These are phyloP conservation scores for Trypanosoma rangeli DNA, from an alignment of 208 protist species.

Conservation along the genomic window DNA sequence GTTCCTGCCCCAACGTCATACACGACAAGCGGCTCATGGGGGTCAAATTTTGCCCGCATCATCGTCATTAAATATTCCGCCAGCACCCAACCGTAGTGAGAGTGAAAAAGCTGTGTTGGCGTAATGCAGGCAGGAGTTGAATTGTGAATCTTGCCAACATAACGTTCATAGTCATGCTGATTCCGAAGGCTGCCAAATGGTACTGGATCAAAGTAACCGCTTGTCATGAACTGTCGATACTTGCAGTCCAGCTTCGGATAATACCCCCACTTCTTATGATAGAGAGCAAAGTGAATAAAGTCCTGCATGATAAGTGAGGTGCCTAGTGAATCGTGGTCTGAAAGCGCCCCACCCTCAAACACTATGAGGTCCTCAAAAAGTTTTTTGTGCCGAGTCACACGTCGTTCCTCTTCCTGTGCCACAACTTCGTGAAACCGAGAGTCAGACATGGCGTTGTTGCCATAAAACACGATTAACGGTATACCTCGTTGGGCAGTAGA, in stretches of 20 bases:
- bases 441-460: constrained; percentile 52
- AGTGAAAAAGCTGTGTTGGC: constrained; percentile 85
- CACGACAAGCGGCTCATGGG: constrained; percentile 81
- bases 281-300: constrained; percentile 86
- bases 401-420: constrained; percentile 54
- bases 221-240: constrained; percentile 84
- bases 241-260: constrained; percentile 87
- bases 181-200: constrained; percentile 77
- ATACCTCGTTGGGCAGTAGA: constrained; percentile 8
- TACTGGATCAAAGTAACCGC: constrained; percentile 85
- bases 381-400: constrained; percentile 60
- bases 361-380: constrained; percentile 84
- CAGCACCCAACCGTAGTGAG: constrained; percentile 86
- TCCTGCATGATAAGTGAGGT: constrained; percentile 79
- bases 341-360: constrained; percentile 80
- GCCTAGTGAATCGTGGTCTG: constrained; percentile 70
- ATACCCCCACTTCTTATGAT: constrained; percentile 88
- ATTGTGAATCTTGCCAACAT: constrained; percentile 74
- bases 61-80: constrained; percentile 87
- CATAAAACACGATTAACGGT: constrained; percentile 54
- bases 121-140: constrained; percentile 72
- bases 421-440: constrained; percentile 42
- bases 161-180: constrained; percentile 82
- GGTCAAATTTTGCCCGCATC: constrained; percentile 78
- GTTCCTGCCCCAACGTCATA: constrained; percentile 90